Evolutionary conservation across 2,329 filamentous ascomycete genomes (phyloP), one percentile per base, ranked within the genome.

Genomic region (Colletotrichum lentis): DNA sequence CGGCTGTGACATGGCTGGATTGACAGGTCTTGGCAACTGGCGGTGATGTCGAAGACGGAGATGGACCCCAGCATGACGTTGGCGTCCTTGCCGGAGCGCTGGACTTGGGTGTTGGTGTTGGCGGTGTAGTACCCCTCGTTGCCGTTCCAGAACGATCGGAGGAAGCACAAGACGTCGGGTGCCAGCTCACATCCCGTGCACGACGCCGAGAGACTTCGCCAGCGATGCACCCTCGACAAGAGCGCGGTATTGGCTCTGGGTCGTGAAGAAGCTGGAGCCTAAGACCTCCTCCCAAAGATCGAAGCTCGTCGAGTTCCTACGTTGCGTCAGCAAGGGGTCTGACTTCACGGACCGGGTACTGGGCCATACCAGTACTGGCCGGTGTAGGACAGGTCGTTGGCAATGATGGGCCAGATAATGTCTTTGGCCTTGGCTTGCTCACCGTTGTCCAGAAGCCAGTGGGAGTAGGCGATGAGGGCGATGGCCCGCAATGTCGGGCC

Each of bases 201-300:
- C 10, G 37, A 82, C 78, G 31, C 82, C 82, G 10, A 89, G 79
- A 22, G 79, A 76, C 10, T 74, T 74, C 3, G 87, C 85, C n/a
- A 89, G 81, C 7, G 78, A 75, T 50, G 78, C 81, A 12, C 87
- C 87, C 73, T 85, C 81, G 31, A 77, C 71, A 10, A 78, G 71
- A 10, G 86, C 83, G 50, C 86, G 84, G 73, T 88, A 83, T 56
- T 86, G 82, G 12, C 82, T 84, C 27, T 85, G 82, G 22, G 83
- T 79, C 1, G 87, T 87, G 76, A 88, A 89, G 79, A 88, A 88
- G 3, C 84, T 86, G 0, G 82, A 83, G 31, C 85, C 84, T 22
- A 80, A 79, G 20, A 87, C 81, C 72, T 89, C 86, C 72, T 89
- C 87, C 87, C 87, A 89, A 2, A 89, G 78, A 72, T 89, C 87